Base-by-base conservation (phyloP, 2,329 filamentous ascomycete genomes). In the Fusarium sp. region DNA sequence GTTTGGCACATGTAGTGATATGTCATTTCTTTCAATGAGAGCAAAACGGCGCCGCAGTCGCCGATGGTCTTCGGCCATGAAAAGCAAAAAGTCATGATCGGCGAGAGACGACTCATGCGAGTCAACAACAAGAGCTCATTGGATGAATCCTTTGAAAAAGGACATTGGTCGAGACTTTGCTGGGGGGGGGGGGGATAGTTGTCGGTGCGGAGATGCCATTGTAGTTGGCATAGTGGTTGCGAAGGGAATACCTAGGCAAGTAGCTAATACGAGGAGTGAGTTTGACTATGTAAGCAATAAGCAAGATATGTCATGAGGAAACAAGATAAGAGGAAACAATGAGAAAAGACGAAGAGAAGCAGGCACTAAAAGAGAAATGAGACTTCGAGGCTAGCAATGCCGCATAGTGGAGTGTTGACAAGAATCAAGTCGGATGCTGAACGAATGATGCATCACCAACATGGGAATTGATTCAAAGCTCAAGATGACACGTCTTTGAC, bases 11-110 rank as follows among this genome's bases (percentile, higher is more conserved):
- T 38, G 28, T 45, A 46, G 40, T 52, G 44, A 62, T 53, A 61
- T 38, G 48, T 52, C 48, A 51, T 54, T 50, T 55, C 39, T 31
- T 44, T 36, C n/a, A 33, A 33, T 33, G 55, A 49, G 49, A 53
- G 33, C 42, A 20, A 68, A 54, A 50, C 45, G 49, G 54, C 18
- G 42, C 46, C 46, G 45, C 40, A 55, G 58, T 52, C 58, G 43
- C 43, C 44, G 58, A 55, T 28, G 43, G 48, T 31, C 54, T 51
- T 50, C 49, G 54, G 52, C 45, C 57, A 38, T 43, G 42, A 56
- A 50, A 50, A 49, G 64, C 70, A 72, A 70, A 59, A 64, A 50
- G 63, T 43, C 42, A 36, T 43, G 66, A 72, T 72, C 65, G 67
- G 36, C 67, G 56, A 68, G 54, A 65, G 70, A 28, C 63, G 61